Evolutionary conservation across 495 filamentous ascomycete species (phyloP).

Genomic region (Antarctomyces pellizariae): DNA sequence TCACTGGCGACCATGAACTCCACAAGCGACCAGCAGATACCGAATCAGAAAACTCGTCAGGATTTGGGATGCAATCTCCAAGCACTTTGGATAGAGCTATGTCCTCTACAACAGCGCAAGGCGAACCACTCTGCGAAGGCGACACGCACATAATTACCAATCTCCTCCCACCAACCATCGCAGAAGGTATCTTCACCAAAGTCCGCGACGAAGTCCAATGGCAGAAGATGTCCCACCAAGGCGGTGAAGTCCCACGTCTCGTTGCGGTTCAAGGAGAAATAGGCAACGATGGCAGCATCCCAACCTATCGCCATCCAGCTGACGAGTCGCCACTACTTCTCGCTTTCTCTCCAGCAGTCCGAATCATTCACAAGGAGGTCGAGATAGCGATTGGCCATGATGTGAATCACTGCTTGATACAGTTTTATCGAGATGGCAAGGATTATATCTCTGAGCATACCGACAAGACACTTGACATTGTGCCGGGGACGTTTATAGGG

Average conservation of each 20-base stretch:
- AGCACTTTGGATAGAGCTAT: too few species aligned
- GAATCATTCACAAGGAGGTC: constrained; percentile 37
- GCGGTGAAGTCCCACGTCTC: constrained; percentile 81
- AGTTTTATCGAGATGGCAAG: constrained; percentile 73
- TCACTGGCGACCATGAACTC: too few species aligned
- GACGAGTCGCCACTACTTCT: constrained; percentile 69
- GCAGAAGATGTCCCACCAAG: constrained; percentile 81
- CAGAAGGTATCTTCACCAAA: constrained; percentile 39
- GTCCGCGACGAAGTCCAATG: constrained; percentile 59
- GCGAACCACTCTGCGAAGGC: constrained; percentile 38
- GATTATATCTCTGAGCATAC: constrained; percentile 94
- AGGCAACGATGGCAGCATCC: constrained; percentile 48
- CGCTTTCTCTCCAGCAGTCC: constrained; percentile 49
- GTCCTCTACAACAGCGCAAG: too few species aligned
- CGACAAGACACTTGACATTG: constrained; percentile 91
- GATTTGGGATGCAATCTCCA: too few species aligned
- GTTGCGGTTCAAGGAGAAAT: constrained; percentile 71
- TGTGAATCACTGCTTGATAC: constrained; percentile 82
- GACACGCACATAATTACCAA: constrained; percentile 58
- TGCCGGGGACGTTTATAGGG: constrained; percentile 54
- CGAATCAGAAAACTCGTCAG: too few species aligned
- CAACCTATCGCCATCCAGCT: constrained; percentile 81
- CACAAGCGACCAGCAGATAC: too few species aligned
- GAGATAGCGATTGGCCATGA: constrained; percentile 53
- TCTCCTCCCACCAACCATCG: constrained; percentile 28